Base-by-base conservation (phyloP, 805 yeast genomes). In the Monosporozyma yasuniensis region DNA sequence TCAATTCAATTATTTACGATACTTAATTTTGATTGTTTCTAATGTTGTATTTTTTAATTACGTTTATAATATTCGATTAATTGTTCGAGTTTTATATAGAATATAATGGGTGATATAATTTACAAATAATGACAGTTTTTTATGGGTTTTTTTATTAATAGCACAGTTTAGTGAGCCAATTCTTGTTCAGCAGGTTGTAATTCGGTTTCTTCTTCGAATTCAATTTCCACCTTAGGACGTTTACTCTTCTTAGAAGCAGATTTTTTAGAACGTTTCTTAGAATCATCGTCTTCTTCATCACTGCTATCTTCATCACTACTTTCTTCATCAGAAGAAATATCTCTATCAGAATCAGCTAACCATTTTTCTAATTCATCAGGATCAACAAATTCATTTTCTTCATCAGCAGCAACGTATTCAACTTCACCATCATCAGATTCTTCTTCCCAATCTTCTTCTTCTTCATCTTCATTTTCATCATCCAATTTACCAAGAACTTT, bases 291-390 rank as follows among this genome's bases (percentile, higher is more conserved):
- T 27, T 70, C 71, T n/a, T 66, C 72, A 43, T 65, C 65, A 30
- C 66, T 73, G 47, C 66, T 68, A 23, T 60, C 54, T 53, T 60
- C 60, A 34, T 48, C 51, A 38, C 60, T 48, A 28, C 46, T 35
- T 18, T 50, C 53, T 37, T 61, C 59, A 38, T 61, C 60, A 10
- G 59, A 58, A 18, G 56, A 65, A 43, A 56, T 64, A 39, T 63
- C 69, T 5, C 59, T 61, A 35, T 70, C 81, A 39, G 74, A 66
- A 30, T 78, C 83, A 43, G 67, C 87, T 48, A 85, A 72, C 97
- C 97, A 91, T 68, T 80, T 83, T 68, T 90, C 93, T 56, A 90
- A 72, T 60, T 91, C 96, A 71, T 90, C 97, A 72, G 91, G 79
- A 63, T 93, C 97, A 23, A 88, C 96, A 59, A 87, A 71, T 57